A percentile compares a stretch with the other conserved stretches of the same genome.
These are phyloP conservation scores for Symbiodinium natans DNA, from an alignment of 73 alveolate species.

Conservation along the genomic window DNA sequence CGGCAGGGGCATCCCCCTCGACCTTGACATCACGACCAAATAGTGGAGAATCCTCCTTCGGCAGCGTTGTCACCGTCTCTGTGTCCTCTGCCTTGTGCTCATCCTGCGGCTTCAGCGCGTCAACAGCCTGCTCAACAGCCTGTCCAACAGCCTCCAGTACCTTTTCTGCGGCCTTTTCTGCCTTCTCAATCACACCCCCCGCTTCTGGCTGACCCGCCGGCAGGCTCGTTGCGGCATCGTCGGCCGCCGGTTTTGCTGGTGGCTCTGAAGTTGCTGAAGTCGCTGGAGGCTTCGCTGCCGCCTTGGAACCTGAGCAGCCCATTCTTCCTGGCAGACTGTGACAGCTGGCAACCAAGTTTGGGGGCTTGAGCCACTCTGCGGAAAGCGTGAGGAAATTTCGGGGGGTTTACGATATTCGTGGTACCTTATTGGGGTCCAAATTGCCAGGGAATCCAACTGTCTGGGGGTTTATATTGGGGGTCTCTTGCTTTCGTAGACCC, in stretches of 20 bases:
- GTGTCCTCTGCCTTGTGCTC: background rate
- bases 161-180: background rate
- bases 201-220: too few species aligned
- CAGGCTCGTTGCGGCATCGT: background rate
- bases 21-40: slow-evolving; percentile 1
- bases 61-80: slow-evolving; percentile 1
- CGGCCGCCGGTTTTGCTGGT: background rate
- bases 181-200: too few species aligned
- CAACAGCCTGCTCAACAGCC: background rate
- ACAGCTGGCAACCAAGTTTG: background rate
- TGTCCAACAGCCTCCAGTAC: too few species aligned
- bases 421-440: too few species aligned
- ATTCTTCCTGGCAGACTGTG: background rate
- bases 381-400: too few species aligned
- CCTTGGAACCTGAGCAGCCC: background rate
- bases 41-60: background rate
- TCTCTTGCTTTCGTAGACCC: too few species aligned
- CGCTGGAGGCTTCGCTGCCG: background rate
- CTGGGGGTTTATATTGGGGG: too few species aligned
- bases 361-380: background rate
- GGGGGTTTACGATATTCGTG: too few species aligned
- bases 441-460: too few species aligned
- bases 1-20: background rate
- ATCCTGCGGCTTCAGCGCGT: background rate
- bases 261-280: background rate